Conservation (phyloP, 306 rosid species). For the Medicago truncatula region MtrunA17r5.0-ANR NC_053048.1:44546001-44546500, state of each 20-base stretch:
- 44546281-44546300: background rate
- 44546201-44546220: background rate
- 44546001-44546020: constrained; percentile 95
- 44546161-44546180: constrained; percentile 25
- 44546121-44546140: constrained; percentile 31
- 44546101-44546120: background rate
- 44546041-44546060: constrained; percentile 99
- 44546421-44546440: constrained; percentile 17
- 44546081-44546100: background rate
- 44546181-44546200: constrained; percentile 25
- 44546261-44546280: background rate
- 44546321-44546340: background rate
- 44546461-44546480: constrained; percentile 24
- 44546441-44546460: background rate
- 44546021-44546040: constrained; percentile 91
- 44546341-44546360: constrained; percentile 23
- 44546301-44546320: background rate
- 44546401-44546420: background rate
- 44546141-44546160: background rate
- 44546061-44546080: constrained; percentile 50
- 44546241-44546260: background rate
- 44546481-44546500: constrained; percentile 24
- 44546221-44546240: background rate
- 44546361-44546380: constrained; percentile 11
- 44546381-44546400: constrained; percentile 12